Conservation (phyloP, 306 rosid species). For the Vigna nakashimae region DNA sequence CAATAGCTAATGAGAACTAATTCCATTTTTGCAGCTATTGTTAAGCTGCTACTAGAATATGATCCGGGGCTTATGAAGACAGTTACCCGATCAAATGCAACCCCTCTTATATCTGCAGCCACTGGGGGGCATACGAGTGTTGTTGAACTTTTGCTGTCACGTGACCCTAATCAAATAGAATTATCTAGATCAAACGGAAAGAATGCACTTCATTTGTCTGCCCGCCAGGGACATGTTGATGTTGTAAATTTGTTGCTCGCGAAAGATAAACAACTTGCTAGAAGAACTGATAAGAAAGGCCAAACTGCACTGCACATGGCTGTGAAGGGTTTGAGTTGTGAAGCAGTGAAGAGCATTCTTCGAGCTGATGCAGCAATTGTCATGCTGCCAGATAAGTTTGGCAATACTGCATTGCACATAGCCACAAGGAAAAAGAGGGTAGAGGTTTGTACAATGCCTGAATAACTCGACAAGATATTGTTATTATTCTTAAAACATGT, state of each 20-base stretch:
- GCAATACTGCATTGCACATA: constrained; percentile 72
- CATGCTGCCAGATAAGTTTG: constrained; percentile 75
- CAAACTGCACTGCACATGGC: constrained; percentile 86
- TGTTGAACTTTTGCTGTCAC: constrained; percentile 56
- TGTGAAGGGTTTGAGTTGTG: constrained; percentile 67
- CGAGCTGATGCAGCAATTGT: constrained; percentile 60
- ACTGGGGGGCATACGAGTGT: constrained; percentile 64
- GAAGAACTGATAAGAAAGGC: constrained; percentile 76
- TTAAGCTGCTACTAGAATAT: constrained; percentile 60
- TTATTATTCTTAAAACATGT: background rate
- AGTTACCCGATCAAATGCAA: constrained; percentile 62
- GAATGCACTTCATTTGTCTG: constrained; percentile 74
- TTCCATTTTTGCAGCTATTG: constrained; percentile 34
- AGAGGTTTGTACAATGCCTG: constrained; percentile 48
- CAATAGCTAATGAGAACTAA: background rate
- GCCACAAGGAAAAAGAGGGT: constrained; percentile 69
- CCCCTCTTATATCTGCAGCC: constrained; percentile 79
- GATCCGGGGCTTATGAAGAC: constrained; percentile 70
- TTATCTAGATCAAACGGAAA: constrained; percentile 71
- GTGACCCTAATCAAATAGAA: constrained; percentile 57
- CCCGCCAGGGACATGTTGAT: constrained; percentile 70
- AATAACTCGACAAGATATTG: background rate
- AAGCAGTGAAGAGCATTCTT: constrained; percentile 68
- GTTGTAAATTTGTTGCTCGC: constrained; percentile 58
- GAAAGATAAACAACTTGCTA: constrained; percentile 65